Percentiles rank a stretch among this genome's conserved stretches.
Conservation (phyloP, 2,329 filamentous ascomycete species). For the Scedosporium boydii region DNA sequence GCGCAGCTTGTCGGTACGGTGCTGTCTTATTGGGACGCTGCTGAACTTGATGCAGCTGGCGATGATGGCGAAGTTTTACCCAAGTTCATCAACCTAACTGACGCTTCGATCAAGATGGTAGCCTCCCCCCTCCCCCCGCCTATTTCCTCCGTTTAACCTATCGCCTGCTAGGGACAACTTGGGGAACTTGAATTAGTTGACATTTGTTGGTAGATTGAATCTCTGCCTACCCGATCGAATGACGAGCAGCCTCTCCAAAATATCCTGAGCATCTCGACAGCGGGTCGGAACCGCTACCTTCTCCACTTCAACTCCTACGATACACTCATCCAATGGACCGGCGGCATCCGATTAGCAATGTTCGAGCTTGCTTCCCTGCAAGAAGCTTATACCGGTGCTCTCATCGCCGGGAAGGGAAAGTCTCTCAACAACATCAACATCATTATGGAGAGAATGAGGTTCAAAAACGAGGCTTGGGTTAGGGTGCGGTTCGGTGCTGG, state of each 20-base stretch:
- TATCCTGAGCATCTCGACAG: slow-evolving; percentile 90
- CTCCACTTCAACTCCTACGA: slow-evolving; percentile 94
- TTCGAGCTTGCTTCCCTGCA: slow-evolving; percentile 89
- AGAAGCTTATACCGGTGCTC: slow-evolving; percentile 90
- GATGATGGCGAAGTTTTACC: slow-evolving; percentile 78
- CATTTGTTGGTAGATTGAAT: slow-evolving; percentile 57
- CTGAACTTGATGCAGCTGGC: slow-evolving; percentile 78
- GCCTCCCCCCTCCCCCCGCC: neutral
- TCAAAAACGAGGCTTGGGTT: slow-evolving; percentile 85
- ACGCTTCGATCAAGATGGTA: slow-evolving; percentile 98
- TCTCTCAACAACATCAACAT: slow-evolving; percentile 77
- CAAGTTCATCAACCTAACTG: slow-evolving; percentile 92
- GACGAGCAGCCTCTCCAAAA: slow-evolving; percentile 81
- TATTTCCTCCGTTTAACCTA: neutral
- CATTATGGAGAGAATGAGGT: slow-evolving; percentile 73
- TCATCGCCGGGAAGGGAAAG: slow-evolving; percentile 93
- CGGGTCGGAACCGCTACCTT: slow-evolving; percentile 88
- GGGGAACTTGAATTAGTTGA: too few relatives aligned
- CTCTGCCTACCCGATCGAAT: slow-evolving; percentile 70
- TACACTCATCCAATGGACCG: slow-evolving; percentile 91
- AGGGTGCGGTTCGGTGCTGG: slow-evolving; percentile 91
- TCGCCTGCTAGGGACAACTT: too few relatives aligned
- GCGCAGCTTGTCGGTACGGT: slow-evolving; percentile 93
- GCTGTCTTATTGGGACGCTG: slow-evolving; percentile 89
- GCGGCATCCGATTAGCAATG: slow-evolving; percentile 86